Evolutionary conservation across 768 basidiomycete genomes (phyloP).

Genomic region (Amanita jacksonii): DNA sequence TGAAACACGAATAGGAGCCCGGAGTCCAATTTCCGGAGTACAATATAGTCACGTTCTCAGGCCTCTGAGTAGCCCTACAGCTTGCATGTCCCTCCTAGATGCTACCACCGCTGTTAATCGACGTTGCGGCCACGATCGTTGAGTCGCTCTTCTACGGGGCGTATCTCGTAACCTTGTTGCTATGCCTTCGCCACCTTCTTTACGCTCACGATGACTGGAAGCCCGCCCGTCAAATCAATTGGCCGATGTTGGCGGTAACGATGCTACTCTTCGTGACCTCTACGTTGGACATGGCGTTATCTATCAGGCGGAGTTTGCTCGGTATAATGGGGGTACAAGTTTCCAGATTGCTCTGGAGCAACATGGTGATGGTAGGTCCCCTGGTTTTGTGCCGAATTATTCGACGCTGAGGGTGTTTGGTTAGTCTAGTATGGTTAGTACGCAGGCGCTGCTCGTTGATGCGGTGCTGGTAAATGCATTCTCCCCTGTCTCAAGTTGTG

Average conservation of each 20-base stretch:
- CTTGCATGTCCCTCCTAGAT: neutral
- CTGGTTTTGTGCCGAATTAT: no score
- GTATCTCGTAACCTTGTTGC: neutral
- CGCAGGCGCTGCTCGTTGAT: slow-evolving; percentile 11
- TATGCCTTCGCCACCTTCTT: neutral
- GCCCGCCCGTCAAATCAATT: neutral
- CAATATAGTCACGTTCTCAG: no score
- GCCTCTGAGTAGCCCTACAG: no score
- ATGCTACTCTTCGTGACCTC: neutral
- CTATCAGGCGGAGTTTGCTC: neutral
- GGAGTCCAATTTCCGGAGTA: no score
- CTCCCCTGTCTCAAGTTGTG: no score
- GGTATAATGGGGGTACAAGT: neutral
- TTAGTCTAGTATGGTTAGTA: neutral
- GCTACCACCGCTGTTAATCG: neutral
- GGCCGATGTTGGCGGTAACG: neutral
- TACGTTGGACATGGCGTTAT: neutral
- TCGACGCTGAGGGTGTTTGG: no score
- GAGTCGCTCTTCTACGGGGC: neutral
- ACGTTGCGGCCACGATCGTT: neutral
- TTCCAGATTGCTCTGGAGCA: neutral
- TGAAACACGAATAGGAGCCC: no score
- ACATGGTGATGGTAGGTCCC: neutral
- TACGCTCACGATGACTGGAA: neutral
- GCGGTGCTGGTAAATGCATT: slow-evolving; percentile 9